Evolutionary conservation across 2,329 filamentous ascomycete species (phyloP), one percentile per base, ranked within the genome.

Genomic region (Fusarium subtropicale): DNA sequence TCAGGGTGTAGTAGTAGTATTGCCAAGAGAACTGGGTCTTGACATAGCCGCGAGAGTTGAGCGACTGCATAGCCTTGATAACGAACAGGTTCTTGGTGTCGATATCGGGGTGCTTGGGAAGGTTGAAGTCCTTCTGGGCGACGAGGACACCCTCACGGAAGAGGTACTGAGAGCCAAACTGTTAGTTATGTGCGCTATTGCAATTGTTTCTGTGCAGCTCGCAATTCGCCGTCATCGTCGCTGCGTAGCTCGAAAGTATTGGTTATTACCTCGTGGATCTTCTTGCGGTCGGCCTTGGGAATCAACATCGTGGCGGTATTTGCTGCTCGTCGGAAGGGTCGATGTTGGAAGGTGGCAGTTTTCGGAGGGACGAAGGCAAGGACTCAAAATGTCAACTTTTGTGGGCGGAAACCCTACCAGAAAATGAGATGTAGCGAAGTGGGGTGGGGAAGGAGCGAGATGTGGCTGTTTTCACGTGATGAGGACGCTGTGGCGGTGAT

Each of bases 1-100:
- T 97, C 85, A 99, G 91, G 85, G 96, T 97, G 91, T 99, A 99
- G 92, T 99, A 99, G 92, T 98, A 97, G 90, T 94, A 97, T 87
- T 97, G 94, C 94, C 94, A 97, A 76, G 94, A 97, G 92, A 99
- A 99, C 86, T 97, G 96, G 79, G 96, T 99, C 93, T 99, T 99
- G 87, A 99, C 90, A 86, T 93, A 98, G 83, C 95, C 95, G 83
- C 96, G 95, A 78, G 94, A 97, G 87, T 91, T 97, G 81, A 99
- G 91, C 74, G 96, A 99, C 89, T 99, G 96, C 87, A 90, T 91
- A 80, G 96, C 96, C 91, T 99, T 99, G 90, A 99, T 93, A 84
- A 98, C 95, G 84, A 86, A 98, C 80, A 99, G 93, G 91, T 99
- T 99, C 92, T 97, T 97, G 85, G 94, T 97, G 88, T 97, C 96